A percentile compares a stretch with the other conserved stretches of the same genome.
These are phyloP conservation scores for Phyllosticta citrichinensis DNA, from an alignment of 2,329 filamentous ascomycete genomes.

Conservation along the genomic window DNA sequence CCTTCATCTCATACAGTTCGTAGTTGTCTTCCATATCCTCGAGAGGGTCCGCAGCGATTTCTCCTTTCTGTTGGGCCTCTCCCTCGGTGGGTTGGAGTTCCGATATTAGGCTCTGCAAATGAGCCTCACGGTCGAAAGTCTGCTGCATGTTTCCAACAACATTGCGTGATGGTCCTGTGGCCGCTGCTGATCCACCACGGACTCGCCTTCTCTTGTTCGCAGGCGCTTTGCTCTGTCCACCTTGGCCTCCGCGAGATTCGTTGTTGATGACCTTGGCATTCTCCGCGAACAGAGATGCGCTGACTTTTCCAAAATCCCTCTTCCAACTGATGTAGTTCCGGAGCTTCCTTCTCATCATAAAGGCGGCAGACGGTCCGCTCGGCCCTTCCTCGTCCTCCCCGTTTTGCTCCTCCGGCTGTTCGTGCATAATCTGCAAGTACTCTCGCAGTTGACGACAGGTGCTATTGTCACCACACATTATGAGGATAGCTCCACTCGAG, in stretches of 20 bases:
- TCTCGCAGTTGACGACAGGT: slow-evolving; percentile 84
- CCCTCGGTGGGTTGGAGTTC: slow-evolving; percentile 73
- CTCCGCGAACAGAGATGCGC: slow-evolving; percentile 64
- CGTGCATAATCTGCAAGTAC: slow-evolving; percentile 83
- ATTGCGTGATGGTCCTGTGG: slow-evolving; percentile 49
- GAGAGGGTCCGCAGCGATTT: slow-evolving; percentile 67
- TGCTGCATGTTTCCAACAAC: slow-evolving; percentile 61
- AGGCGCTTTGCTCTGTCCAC: slow-evolving; percentile 54
- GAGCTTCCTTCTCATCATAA: slow-evolving; percentile 84
- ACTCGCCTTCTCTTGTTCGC: slow-evolving; percentile 79
- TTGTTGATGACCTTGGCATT: slow-evolving; percentile 67
- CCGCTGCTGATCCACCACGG: slow-evolving; percentile 62
- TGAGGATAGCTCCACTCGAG: slow-evolving; percentile 82
- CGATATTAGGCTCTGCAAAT: slow-evolving; percentile 73
- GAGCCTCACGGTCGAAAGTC: slow-evolving; percentile 62
- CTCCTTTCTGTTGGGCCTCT: slow-evolving; percentile 65
- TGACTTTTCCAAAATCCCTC: slow-evolving; percentile 76
- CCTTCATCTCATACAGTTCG: slow-evolving; percentile 81
- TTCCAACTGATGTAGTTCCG: slow-evolving; percentile 88
- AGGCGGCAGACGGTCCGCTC: slow-evolving; percentile 58
- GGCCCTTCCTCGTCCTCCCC: slow-evolving; percentile 43
- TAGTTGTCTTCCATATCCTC: slow-evolving; percentile 91
- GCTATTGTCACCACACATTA: slow-evolving; percentile 87
- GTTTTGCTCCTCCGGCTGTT: slow-evolving; percentile 41
- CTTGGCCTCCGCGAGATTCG: slow-evolving; percentile 42